Evolutionary conservation across 345 rosid genomes (phyloP).

Genomic region (Cochlearia excelsa): DNA sequence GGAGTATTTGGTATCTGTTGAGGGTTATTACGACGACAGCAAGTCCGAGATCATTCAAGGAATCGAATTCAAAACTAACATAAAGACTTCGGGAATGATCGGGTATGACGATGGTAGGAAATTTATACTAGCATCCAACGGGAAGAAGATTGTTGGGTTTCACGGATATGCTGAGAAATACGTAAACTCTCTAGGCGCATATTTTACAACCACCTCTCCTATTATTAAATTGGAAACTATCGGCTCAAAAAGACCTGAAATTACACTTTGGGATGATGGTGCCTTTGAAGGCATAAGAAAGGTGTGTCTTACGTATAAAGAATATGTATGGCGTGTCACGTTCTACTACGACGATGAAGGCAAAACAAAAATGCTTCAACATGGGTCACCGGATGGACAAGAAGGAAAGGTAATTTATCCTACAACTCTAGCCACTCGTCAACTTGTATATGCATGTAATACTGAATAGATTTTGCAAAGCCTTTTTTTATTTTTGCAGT

Average conservation of each 20-base stretch:
- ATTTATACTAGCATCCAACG: neutral
- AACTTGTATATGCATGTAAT: neutral
- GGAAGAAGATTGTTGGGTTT: conserved; percentile 13
- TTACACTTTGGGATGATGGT: conserved; percentile 20
- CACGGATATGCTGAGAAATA: neutral
- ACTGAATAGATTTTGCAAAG: too few relatives aligned
- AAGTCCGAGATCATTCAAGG: neutral
- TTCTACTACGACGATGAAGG: neutral
- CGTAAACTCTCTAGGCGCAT: conserved; percentile 12
- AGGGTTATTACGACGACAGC: neutral
- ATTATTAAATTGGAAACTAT: too few relatives aligned
- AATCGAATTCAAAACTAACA: conserved; percentile 3
- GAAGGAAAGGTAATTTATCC: neutral
- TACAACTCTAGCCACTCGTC: too few relatives aligned
- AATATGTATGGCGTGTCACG: neutral
- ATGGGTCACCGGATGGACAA: neutral
- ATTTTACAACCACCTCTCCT: neutral
- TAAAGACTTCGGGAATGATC: neutral
- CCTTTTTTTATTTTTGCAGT: too few relatives aligned
- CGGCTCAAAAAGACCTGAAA: neutral
- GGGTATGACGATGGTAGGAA: neutral
- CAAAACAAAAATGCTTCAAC: neutral
- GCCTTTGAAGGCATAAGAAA: neutral
- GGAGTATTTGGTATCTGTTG: neutral
- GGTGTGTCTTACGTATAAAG: neutral